phyloP scores from a whole-genome alignment of 106 monocot genomes.

The Dendrobium catenatum region DNA sequence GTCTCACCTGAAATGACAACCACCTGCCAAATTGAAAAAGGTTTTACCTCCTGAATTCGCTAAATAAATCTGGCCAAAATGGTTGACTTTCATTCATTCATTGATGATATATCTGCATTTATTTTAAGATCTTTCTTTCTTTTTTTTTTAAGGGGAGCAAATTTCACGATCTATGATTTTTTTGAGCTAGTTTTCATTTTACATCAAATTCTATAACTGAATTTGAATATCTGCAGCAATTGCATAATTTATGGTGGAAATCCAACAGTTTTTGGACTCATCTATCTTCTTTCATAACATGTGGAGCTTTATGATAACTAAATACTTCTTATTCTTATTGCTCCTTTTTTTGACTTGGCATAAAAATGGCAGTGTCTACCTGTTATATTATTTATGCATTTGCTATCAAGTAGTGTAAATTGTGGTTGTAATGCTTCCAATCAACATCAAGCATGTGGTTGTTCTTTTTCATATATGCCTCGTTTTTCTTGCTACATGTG shows the following conservation, averaged over 20 bases:
- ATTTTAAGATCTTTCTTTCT: background rate
- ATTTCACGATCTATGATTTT: background rate
- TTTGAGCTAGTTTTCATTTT: background rate
- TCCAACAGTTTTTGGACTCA: too few species aligned
- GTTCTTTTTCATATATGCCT: too few species aligned
- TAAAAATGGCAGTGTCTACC: too few species aligned
- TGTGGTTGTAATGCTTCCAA: too few species aligned
- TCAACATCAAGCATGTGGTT: too few species aligned
- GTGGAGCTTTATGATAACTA: too few species aligned
- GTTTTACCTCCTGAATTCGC: background rate
- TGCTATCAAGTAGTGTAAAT: too few species aligned
- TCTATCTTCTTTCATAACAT: too few species aligned
- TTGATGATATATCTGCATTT: background rate
- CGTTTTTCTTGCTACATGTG: too few species aligned
- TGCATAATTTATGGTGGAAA: background rate
- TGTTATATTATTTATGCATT: too few species aligned
- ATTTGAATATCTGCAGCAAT: background rate
- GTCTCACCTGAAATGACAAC: conserved; percentile 97
- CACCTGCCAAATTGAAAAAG: conserved; percentile 45
- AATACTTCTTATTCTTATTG: too few species aligned
- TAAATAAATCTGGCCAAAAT: conserved; percentile 1
- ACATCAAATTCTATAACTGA: background rate
- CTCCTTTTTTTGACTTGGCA: too few species aligned
- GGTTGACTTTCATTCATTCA: background rate
- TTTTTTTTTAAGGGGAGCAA: background rate